Evolutionary conservation across 306 rosid genomes (phyloP), one percentile per base, ranked within the genome.

Genomic region (Begonia loranthoides): DNA sequence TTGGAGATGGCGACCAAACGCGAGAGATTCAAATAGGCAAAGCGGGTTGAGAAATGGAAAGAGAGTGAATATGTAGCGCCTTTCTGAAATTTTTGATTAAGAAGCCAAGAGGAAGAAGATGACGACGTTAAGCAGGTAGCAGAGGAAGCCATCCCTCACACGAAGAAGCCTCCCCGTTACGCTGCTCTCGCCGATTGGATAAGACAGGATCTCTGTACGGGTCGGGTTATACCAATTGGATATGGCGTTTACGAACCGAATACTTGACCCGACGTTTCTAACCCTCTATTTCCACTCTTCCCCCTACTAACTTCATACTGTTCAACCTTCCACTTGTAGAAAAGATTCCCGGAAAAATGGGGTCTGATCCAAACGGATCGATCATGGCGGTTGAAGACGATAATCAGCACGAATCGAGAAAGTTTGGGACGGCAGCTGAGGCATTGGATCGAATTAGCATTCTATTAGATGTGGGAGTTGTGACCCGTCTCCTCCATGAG

Each of bases 401-500:
- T 43, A 50, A 52, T 12, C 66, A 62, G 33, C 52, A 53, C 44
- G 57, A 69, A 7, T 75, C 92, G 17, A 63, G 81, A 3, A 72
- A 73, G 17, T 15, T 76, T 54, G 79, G 79, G 19, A 61, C 73
- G 17, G 58, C 76, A 13, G 41, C 53, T 36, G 78, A 74, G 56
- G 75, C 75, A 1, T 58, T 78, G 15, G 61, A 50, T 9, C 70
- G 60, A 28, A 59, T 78, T 12, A 77, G 73, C 9, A 49, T 38
- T 17, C 78, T 78, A 2, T 70, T 80, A 12, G 84, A 78, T 52
- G 78, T 78, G 5, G 75, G 80, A 13, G 68, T 80, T 17, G 74
- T 78, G 84, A 78, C 84, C 14, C 69, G 84, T n/a, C 75, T 78
- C 17, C 80, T 73, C 59, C 80, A 78, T 39, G 80, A 78, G 60